phyloP scores from a whole-genome alignment of 345 rosid species.

The Erucastrum elatum region DNA sequence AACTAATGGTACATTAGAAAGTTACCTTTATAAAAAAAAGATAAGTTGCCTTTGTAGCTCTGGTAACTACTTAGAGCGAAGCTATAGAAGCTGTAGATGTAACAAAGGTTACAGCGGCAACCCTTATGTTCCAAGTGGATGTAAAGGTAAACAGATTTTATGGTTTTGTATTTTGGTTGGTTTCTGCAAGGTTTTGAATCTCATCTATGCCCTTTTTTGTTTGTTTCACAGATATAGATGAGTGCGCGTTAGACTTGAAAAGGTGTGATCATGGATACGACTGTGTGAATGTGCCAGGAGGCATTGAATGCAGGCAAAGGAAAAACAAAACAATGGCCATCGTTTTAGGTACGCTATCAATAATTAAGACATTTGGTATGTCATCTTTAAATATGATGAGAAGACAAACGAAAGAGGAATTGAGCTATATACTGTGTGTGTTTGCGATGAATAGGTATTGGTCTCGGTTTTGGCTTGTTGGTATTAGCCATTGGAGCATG shows the following conservation, averaged over 20 bases:
- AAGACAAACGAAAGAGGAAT: too few species aligned
- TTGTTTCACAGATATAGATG: constrained; percentile 20
- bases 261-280: not conserved
- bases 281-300: constrained; percentile 4
- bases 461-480: constrained; percentile 31
- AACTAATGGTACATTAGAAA: too few species aligned
- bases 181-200: constrained; percentile 6
- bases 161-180: not conserved
- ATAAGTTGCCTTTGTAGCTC: too few species aligned
- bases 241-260: not conserved
- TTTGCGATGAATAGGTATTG: not conserved
- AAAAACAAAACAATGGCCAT: not conserved
- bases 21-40: too few species aligned
- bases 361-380: not conserved
- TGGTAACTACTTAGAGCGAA: constrained; percentile 17
- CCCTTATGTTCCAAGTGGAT: constrained; percentile 37
- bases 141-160: constrained; percentile 33
- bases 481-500: constrained; percentile 27
- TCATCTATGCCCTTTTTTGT: not conserved
- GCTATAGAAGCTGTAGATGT: constrained; percentile 38
- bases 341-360: not conserved
- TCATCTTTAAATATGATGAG: too few species aligned
- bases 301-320: not conserved
- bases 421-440: not conserved
- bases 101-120: constrained; percentile 41